Conservation (phyloP, 2,329 filamentous ascomycete genomes). For the Epichloe glyceriae region DNA sequence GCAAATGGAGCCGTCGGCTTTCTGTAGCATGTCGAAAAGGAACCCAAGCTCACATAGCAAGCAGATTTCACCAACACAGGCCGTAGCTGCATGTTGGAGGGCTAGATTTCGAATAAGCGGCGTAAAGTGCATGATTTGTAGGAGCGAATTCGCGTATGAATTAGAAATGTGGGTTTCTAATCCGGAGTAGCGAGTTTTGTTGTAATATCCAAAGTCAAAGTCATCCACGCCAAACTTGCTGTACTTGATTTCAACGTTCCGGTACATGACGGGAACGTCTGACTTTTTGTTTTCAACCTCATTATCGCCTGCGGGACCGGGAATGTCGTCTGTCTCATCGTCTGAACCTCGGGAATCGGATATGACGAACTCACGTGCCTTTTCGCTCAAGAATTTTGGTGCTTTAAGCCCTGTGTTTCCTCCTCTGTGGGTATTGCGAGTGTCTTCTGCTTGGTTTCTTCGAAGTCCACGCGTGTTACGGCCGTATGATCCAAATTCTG, state of each 20-base stretch:
- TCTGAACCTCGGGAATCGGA: slow-evolving; percentile 28
- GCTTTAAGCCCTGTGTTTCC: slow-evolving; percentile 51
- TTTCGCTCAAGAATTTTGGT: slow-evolving; percentile 91
- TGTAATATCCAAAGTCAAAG: slow-evolving; percentile 97
- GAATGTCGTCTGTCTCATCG: slow-evolving; percentile 40
- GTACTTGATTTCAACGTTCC: slow-evolving; percentile 95
- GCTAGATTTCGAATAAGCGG: slow-evolving; percentile 79
- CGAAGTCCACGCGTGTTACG: slow-evolving; percentile 60
- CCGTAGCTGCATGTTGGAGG: slow-evolving; percentile 74
- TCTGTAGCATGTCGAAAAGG: slow-evolving; percentile 95
- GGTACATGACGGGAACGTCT: slow-evolving; percentile 80
- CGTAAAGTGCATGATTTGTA: slow-evolving; percentile 87
- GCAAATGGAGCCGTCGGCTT: slow-evolving; percentile 84
- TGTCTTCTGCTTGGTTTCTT: slow-evolving; percentile 75
- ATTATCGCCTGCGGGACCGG: slow-evolving; percentile 52
- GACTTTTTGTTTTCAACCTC: slow-evolving; percentile 63
- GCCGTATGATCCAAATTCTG: slow-evolving; percentile 67
- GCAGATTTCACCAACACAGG: slow-evolving; percentile 72
- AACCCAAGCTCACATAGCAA: slow-evolving; percentile 90
- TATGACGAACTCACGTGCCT: slow-evolving; percentile 55
- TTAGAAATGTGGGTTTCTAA: slow-evolving; percentile 94
- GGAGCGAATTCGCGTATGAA: slow-evolving; percentile 83
- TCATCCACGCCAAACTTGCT: slow-evolving; percentile 99
- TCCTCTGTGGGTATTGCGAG: slow-evolving; percentile 47
- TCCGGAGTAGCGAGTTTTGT: slow-evolving; percentile 82